phyloP scores from a whole-genome alignment of 495 filamentous ascomycete species.

The Tuber aestivum region DNA sequence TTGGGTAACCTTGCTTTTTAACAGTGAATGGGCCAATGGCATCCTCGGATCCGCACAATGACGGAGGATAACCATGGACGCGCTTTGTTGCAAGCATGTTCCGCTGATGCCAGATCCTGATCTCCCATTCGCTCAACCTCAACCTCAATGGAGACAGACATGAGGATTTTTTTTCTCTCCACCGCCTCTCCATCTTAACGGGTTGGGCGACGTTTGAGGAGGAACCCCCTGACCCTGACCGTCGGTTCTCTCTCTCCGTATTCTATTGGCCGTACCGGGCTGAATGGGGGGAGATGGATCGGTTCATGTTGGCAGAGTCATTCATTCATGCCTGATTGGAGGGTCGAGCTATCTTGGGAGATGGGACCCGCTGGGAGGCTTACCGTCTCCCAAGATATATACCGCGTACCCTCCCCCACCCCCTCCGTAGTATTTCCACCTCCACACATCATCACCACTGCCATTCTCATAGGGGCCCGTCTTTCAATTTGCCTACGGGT shows the following conservation, averaged over 20 bases:
- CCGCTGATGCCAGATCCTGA: background rate
- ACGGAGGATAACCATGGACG: background rate
- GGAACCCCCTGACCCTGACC: background rate
- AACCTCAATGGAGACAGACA: background rate
- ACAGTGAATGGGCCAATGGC: background rate
- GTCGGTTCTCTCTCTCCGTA: background rate
- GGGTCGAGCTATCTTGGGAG: slow-evolving; percentile 5
- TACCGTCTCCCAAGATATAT: background rate
- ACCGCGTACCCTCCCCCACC: background rate
- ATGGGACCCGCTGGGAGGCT: background rate
- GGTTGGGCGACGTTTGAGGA: background rate
- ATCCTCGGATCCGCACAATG: background rate
- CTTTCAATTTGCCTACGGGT: slow-evolving; percentile 5
- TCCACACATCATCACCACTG: background rate
- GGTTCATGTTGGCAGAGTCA: background rate
- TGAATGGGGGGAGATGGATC: background rate
- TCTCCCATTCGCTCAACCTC: background rate
- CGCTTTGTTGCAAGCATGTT: background rate
- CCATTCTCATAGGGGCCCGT: slow-evolving; percentile 5
- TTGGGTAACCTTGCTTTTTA: background rate
- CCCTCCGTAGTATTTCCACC: slow-evolving; percentile 1
- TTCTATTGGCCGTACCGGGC: background rate
- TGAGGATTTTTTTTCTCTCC: background rate
- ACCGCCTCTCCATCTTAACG: background rate
- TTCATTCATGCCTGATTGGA: background rate